Evolutionary conservation across 2,329 filamentous ascomycete species (phyloP).

Genomic region (Aureobasidium sp.): DNA sequence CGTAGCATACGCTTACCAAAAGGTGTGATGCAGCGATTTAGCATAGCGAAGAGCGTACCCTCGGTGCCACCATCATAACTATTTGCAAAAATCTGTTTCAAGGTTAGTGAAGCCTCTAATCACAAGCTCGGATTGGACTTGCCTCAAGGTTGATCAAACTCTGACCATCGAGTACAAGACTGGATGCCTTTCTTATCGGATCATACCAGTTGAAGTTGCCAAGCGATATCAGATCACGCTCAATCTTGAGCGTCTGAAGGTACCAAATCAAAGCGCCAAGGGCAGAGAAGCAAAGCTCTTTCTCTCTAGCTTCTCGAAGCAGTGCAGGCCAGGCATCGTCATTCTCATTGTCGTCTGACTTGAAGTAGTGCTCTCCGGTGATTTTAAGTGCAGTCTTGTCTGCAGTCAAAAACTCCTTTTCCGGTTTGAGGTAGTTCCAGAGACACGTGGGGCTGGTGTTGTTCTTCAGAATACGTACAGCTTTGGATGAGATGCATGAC

Average conservation of each 20-base stretch:
- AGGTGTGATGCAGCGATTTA: slow-evolving; percentile 91
- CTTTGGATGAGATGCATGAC: slow-evolving; percentile 76
- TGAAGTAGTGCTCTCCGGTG: slow-evolving; percentile 71
- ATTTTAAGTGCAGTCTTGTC: slow-evolving; percentile 78
- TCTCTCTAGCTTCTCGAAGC: slow-evolving; percentile 64
- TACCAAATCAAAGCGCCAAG: slow-evolving; percentile 87
- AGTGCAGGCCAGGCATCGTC: slow-evolving; percentile 69
- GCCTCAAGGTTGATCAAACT: slow-evolving; percentile 91
- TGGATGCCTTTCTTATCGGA: slow-evolving; percentile 84
- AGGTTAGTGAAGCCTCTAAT: not conserved
- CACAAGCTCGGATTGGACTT: not conserved
- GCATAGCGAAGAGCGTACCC: slow-evolving; percentile 80
- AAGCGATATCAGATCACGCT: slow-evolving; percentile 77
- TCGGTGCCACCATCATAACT: slow-evolving; percentile 77
- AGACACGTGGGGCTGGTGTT: slow-evolving; percentile 88
- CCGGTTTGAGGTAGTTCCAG: slow-evolving; percentile 87
- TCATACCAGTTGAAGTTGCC: slow-evolving; percentile 88
- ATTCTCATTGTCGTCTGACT: slow-evolving; percentile 47
- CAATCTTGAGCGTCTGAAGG: slow-evolving; percentile 74
- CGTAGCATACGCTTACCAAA: slow-evolving; percentile 95
- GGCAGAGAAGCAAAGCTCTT: slow-evolving; percentile 81
- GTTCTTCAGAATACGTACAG: slow-evolving; percentile 88
- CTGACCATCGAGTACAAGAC: slow-evolving; percentile 86
- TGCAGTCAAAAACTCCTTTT: slow-evolving; percentile 83
- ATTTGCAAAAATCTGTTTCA: slow-evolving; percentile 67